These are phyloP conservation scores for Elsinoe perseae DNA, from an alignment of 2,329 filamentous ascomycete species.

Conservation along the genomic window DNA sequence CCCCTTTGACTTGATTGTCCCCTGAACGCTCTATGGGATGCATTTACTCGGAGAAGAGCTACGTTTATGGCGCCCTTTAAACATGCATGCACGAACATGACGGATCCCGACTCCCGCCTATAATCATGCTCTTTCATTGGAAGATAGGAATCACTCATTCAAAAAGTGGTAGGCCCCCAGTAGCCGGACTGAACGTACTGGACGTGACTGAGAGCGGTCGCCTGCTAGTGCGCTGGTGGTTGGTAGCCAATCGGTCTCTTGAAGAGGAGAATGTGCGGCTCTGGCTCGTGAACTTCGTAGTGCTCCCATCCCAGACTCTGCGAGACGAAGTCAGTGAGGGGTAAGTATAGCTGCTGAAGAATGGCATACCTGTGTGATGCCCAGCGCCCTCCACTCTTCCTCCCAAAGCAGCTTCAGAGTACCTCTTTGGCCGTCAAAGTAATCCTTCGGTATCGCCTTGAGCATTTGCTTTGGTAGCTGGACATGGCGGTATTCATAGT, in stretches of 20 bases:
- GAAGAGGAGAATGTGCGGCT: slow-evolving; percentile 96
- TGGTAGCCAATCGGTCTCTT: slow-evolving; percentile 90
- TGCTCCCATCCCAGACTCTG: slow-evolving; percentile 98
- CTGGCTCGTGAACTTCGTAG: slow-evolving; percentile 97
- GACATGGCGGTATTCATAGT: slow-evolving; percentile 96
- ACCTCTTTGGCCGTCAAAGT: slow-evolving; percentile 80
- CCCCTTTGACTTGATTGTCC: background rate
- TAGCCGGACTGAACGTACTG: background rate
- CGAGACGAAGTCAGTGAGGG: background rate
- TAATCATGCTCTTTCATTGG: background rate
- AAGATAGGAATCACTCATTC: background rate
- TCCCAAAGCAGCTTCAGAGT: slow-evolving; percentile 96
- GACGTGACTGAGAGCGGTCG: slow-evolving; percentile 1
- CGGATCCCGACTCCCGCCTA: background rate
- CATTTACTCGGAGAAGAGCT: background rate
- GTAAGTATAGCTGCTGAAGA: background rate
- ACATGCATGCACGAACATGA: background rate
- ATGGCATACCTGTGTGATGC: slow-evolving; percentile 79
- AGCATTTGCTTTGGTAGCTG: slow-evolving; percentile 98
- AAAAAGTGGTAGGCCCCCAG: background rate
- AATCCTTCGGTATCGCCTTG: slow-evolving; percentile 90
- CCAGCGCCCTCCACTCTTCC: slow-evolving; percentile 93
- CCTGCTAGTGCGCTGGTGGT: slow-evolving; percentile 44
- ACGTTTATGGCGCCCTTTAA: background rate
- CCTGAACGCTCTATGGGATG: slow-evolving; percentile 12